These are phyloP conservation scores for Xylaria flabelliformis DNA, from an alignment of 495 filamentous ascomycete genomes.

Conservation along the genomic window DNA sequence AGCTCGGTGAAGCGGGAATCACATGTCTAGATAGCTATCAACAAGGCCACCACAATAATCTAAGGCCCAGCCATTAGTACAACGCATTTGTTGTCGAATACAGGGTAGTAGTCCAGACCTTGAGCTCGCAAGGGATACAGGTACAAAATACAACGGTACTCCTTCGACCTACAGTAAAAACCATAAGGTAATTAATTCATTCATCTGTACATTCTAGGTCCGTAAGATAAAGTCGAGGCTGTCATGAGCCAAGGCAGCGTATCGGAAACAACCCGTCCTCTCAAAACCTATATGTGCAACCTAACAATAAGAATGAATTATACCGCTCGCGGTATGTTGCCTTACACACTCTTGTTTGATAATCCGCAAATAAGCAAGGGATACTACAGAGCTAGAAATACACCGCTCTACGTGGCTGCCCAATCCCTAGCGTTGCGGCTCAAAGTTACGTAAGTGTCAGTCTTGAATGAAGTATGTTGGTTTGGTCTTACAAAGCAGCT, in stretches of 20 bases:
- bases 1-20: not conserved
- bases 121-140: constrained; percentile 15
- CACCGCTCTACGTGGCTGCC: not conserved
- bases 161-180: not conserved
- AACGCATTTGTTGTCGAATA: not conserved
- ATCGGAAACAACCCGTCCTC: constrained; percentile 22
- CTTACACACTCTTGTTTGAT: not conserved
- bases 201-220: not conserved
- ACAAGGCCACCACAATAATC: not conserved
- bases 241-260: constrained; percentile 17
- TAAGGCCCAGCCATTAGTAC: not conserved
- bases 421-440: not conserved
- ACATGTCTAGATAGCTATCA: constrained; percentile 1
- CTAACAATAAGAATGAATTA: not conserved
- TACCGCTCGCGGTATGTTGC: not conserved
- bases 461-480: constrained; percentile 1
- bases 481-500: not conserved
- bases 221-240: not conserved
- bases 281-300: not conserved
- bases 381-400: constrained; percentile 3
- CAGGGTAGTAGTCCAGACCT: not conserved
- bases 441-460: constrained; percentile 4
- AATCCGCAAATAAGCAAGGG: not conserved
- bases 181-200: constrained; percentile 1
- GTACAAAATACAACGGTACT: not conserved